Evolutionary conservation across 768 basidiomycete species (phyloP).

Genomic region (Hemileccinum impolitum): DNA sequence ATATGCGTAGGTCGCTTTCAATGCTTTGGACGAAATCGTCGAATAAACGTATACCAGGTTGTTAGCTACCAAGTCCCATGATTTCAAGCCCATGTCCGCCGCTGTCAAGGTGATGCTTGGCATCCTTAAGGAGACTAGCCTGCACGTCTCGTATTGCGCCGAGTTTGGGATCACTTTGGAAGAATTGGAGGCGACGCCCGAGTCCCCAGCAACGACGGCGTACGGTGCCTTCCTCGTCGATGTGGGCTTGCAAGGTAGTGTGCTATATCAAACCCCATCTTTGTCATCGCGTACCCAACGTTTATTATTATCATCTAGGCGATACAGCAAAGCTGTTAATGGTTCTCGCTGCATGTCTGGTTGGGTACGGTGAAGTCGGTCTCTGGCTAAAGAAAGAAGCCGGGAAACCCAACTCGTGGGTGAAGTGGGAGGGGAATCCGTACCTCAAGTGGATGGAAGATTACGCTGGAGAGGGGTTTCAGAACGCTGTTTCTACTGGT

Average conservation of each 20-base stretch:
- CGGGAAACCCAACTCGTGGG: slow-evolving; percentile 42
- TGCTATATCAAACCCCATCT: neutral
- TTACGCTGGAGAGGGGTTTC: slow-evolving; percentile 70
- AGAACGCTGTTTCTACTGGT: slow-evolving; percentile 67
- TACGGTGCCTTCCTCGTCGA: slow-evolving; percentile 88
- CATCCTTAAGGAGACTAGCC: slow-evolving; percentile 65
- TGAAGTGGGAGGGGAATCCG: slow-evolving; percentile 62
- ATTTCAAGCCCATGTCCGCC: slow-evolving; percentile 57
- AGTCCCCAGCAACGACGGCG: slow-evolving; percentile 71
- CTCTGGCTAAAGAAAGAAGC: slow-evolving; percentile 71
- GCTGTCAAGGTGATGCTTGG: slow-evolving; percentile 63
- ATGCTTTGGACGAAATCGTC: neutral
- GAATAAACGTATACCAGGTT: slow-evolving; percentile 40
- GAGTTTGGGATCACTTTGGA: slow-evolving; percentile 62
- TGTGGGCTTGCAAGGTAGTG: slow-evolving; percentile 61
- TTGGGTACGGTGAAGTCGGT: slow-evolving; percentile 93
- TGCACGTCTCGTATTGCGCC: slow-evolving; percentile 69
- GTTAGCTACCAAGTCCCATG: slow-evolving; percentile 72
- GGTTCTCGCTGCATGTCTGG: slow-evolving; percentile 78
- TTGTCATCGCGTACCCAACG: neutral
- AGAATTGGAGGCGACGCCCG: slow-evolving; percentile 59
- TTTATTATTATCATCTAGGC: slow-evolving; percentile 37
- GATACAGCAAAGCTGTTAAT: slow-evolving; percentile 72
- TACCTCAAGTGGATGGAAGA: slow-evolving; percentile 79
- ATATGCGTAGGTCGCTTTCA: slow-evolving; percentile 51